Base-by-base conservation (phyloP, 768 basidiomycete genomes). In the Rhodocollybia butyracea region DNA sequence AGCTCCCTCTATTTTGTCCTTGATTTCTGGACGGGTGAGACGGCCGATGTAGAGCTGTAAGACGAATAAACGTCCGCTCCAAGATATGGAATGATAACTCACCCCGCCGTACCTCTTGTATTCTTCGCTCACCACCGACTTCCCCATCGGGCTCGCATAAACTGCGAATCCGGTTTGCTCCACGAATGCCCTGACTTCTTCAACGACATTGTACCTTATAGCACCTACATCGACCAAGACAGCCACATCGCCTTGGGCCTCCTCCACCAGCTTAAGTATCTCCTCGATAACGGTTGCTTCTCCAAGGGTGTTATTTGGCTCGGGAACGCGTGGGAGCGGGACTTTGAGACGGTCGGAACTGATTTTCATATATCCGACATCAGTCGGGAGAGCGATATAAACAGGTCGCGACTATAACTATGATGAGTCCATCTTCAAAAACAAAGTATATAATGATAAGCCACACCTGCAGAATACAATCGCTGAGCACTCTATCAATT, bases 351-450 rank as follows among this genome's bases (percentile, higher is more conserved):
- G 79, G 36, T 80, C 78, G 4, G 82, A 69, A 0, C 90, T 79
- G n/a, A 94, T 84, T 64, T 85, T 81, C 54, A 76, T 70, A 62
- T 80, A 76, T 3, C 88, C 86, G 52, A 96, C 73, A 66, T 97
- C 89, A 3, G 87, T 94, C 1, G 93, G 95, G 11, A 98, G 75
- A 32, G 86, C 81, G 41, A 98, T 70, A 64, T 98, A 98, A 26
- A 89, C 91, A 0, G 95, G 95, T 19, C 91, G 84, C 26, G 87
- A 88, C 82, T 91, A 43, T 22, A 13, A 29, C 54, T 13, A 39
- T 45, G 31, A n/a, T 17, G 2, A 43, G 31, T 12, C 27, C 8
- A 13, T 19, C 17, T 46, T 21, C 46, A 42, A n/a, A 26, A 21
- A n/a, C 32, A 3, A 48, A 38, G 26, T 29, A 6, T 42, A 50